A percentile compares a stretch with the other conserved stretches of the same genome.
phyloP scores from a whole-genome alignment of 2,329 filamentous ascomycete species.

The Dendryphion nanum region DNA sequence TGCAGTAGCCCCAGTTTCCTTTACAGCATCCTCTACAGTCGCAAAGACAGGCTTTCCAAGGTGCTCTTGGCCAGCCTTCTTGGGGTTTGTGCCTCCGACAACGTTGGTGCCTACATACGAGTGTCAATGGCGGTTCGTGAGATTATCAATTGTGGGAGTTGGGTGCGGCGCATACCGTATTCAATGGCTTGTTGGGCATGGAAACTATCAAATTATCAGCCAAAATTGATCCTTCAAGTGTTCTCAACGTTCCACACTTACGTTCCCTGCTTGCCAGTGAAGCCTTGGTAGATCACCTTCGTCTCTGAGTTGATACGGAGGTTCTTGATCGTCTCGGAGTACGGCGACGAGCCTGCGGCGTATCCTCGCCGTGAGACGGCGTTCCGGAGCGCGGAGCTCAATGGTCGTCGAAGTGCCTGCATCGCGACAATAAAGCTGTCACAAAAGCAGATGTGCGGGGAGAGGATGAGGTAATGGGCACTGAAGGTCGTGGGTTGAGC shows the following conservation, averaged over 20 bases:
- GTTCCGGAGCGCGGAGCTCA: conserved; percentile 66
- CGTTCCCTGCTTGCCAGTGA: conserved; percentile 95
- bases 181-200: conserved; percentile 97
- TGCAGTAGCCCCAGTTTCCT: conserved; percentile 85
- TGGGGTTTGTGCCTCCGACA: conserved; percentile 97
- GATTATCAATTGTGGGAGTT: conserved; percentile 12
- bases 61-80: conserved; percentile 91
- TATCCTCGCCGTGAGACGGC: conserved; percentile 72
- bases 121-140: conserved; percentile 26
- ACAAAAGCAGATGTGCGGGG: conserved; percentile 16
- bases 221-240: neutral
- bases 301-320: conserved; percentile 90
- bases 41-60: conserved; percentile 91
- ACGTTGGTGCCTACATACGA: conserved; percentile 77
- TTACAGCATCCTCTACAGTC: conserved; percentile 82
- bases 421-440: conserved; percentile 54
- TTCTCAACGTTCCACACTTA: conserved; percentile 24
- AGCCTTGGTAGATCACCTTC: conserved; percentile 95
- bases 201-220: conserved; percentile 62
- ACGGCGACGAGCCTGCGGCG: conserved; percentile 65
- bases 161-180: conserved; percentile 67
- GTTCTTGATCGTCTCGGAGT: conserved; percentile 57
- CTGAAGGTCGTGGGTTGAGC: conserved; percentile 10
- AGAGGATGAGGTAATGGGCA: conserved; percentile 9
- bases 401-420: conserved; percentile 79